Conservation (phyloP, 345 rosid genomes). For the Atalantia buxifolia region DNA sequence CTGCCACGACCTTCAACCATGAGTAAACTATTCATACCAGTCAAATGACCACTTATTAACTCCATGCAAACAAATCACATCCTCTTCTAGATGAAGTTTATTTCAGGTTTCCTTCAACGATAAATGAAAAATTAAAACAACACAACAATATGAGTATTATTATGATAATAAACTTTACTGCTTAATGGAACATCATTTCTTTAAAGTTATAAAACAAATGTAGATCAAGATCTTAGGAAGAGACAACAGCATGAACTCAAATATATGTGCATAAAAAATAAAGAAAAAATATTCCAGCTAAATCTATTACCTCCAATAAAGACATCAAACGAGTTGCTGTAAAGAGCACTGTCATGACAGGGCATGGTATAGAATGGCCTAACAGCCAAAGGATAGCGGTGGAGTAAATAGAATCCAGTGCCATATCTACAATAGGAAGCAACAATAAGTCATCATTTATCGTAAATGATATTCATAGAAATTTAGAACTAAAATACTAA, state of each 20-base stretch:
- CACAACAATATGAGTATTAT: not conserved
- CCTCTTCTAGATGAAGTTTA: not conserved
- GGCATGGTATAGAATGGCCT: constrained; percentile 98
- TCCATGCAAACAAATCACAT: no score
- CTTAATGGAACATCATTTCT: not conserved
- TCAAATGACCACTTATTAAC: no score
- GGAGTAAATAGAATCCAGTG: constrained; percentile 81
- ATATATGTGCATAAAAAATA: not conserved
- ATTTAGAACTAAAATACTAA: not conserved
- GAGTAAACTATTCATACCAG: not conserved
- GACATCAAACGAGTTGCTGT: constrained; percentile 91
- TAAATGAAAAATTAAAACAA: not conserved
- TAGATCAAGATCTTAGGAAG: not conserved
- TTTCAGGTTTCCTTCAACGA: not conserved
- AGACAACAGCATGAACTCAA: not conserved
- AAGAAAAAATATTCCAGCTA: not conserved
- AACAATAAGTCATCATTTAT: not conserved
- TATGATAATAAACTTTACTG: not conserved
- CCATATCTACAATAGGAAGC: constrained; percentile 50
- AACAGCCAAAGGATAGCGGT: constrained; percentile 75
- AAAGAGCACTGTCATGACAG: constrained; percentile 61
- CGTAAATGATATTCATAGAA: not conserved
- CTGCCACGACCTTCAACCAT: not conserved
- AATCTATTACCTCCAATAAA: constrained; percentile 69
- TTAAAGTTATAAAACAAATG: not conserved